phyloP scores from a whole-genome alignment of 2,329 filamentous ascomycete species.

The Pyricularia pennisetigena region DNA sequence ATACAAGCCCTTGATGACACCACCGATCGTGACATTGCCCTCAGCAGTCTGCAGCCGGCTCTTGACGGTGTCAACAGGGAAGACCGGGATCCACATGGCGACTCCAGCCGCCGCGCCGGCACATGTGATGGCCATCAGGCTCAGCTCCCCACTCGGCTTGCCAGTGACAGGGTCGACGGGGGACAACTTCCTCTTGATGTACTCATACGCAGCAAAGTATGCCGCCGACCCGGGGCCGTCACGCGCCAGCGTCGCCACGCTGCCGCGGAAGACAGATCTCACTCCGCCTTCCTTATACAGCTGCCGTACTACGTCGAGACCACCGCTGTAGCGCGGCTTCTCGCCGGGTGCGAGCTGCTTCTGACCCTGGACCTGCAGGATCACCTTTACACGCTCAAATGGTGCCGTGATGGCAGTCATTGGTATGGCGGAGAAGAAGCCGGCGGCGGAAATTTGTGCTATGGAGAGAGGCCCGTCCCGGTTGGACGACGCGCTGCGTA shows the following conservation, averaged over 20 bases:
- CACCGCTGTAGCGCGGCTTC: constrained; percentile 85
- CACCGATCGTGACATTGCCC: constrained; percentile 69
- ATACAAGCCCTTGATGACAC: constrained; percentile 77
- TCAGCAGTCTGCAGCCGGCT: constrained; percentile 85
- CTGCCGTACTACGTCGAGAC: constrained; percentile 82
- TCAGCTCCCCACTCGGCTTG: constrained; percentile 66
- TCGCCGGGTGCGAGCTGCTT: constrained; percentile 76
- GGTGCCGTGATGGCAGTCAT: constrained; percentile 98
- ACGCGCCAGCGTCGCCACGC: constrained; percentile 80
- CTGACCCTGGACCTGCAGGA: constrained; percentile 94
- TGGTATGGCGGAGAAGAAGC: constrained; percentile 95
- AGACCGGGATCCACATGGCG: constrained; percentile 99
- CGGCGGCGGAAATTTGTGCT: constrained; percentile 79
- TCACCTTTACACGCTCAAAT: constrained; percentile 97
- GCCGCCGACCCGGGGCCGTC: constrained; percentile 89
- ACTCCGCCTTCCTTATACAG: constrained; percentile 87
- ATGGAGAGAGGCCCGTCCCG: constrained; percentile 68
- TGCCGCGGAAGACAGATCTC: constrained; percentile 85
- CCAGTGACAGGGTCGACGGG: constrained; percentile 68
- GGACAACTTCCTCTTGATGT: constrained; percentile 79
- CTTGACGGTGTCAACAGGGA: constrained; percentile 96
- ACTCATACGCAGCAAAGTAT: constrained; percentile 97
- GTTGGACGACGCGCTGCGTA: constrained; percentile 54
- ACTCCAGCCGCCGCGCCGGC: constrained; percentile 88
- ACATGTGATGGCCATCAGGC: constrained; percentile 69